Percentiles rank a stretch among this genome's conserved stretches.
phyloP scores from a whole-genome alignment of 805 yeast species.

The Sungouiella thailandica region DNA sequence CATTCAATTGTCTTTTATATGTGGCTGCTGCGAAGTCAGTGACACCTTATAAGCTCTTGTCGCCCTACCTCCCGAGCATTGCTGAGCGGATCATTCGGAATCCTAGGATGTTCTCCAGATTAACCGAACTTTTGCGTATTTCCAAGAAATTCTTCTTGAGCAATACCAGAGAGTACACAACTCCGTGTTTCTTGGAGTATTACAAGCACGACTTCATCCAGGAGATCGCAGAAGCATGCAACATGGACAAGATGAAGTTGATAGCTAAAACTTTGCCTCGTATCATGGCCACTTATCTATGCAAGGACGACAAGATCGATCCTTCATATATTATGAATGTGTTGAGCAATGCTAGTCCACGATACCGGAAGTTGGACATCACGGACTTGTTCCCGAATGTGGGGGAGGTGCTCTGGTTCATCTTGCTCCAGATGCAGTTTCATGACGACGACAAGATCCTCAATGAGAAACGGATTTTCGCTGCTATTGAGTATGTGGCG shows the following conservation, averaged over 20 bases:
- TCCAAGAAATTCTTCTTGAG: constrained; percentile 56
- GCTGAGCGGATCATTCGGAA: constrained; percentile 60
- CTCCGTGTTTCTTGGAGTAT: constrained; percentile 70
- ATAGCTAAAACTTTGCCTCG: constrained; percentile 45
- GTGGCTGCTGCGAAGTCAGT: constrained; percentile 52
- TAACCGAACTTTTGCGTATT: constrained; percentile 64
- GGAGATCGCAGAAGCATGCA: constrained; percentile 52
- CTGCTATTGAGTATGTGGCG: constrained; percentile 41
- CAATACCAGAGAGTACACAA: constrained; percentile 66
- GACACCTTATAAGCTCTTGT: constrained; percentile 74
- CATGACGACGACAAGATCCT: constrained; percentile 24
- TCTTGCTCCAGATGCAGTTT: constrained; percentile 27
- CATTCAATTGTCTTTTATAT: constrained; percentile 56
- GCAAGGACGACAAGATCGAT: constrained; percentile 45
- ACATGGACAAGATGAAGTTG: constrained; percentile 42
- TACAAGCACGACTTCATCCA: constrained; percentile 60
- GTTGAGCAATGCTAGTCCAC: constrained; percentile 49
- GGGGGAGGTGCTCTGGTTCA: constrained; percentile 37
- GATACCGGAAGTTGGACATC: constrained; percentile 30
- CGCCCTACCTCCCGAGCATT: constrained; percentile 74
- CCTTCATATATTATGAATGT: constrained; percentile 48
- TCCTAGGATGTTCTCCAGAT: constrained; percentile 49
- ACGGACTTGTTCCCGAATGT: constrained; percentile 32
- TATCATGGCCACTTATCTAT: constrained; percentile 55
- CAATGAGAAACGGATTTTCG: constrained; percentile 31